Conservation (phyloP, 345 rosid species). For the Lenwebbia sp. region DNA sequence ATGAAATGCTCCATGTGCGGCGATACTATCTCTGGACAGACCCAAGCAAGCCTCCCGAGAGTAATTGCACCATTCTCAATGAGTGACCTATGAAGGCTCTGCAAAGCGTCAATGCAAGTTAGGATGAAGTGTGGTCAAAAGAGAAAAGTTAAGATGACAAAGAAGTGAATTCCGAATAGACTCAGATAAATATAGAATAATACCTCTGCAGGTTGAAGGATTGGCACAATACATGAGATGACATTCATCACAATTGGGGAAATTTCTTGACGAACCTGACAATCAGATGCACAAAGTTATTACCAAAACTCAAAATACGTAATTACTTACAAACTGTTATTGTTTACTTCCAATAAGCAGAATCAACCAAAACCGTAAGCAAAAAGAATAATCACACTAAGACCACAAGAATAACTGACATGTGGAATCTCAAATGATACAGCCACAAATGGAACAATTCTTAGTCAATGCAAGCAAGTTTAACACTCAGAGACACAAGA, state of each 20-base stretch:
- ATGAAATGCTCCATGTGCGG: slow-evolving; percentile 99
- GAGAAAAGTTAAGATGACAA: not conserved
- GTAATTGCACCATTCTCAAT: slow-evolving; percentile 96
- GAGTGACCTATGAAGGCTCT: slow-evolving; percentile 82
- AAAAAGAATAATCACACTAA: not conserved
- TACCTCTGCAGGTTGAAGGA: slow-evolving; percentile 83
- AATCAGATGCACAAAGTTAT: not conserved
- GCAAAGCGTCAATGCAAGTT: slow-evolving; percentile 10
- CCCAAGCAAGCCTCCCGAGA: slow-evolving; percentile 97
- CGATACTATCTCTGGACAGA: slow-evolving; percentile 91
- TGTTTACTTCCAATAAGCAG: not conserved
- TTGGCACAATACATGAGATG: slow-evolving; percentile 54
- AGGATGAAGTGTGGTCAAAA: not conserved
- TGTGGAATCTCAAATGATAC: not conserved
- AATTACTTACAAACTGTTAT: not conserved
- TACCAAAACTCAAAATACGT: not conserved
- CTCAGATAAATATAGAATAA: not conserved
- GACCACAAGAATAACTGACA: not conserved
- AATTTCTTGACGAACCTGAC: slow-evolving; percentile 88
- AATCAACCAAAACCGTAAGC: not conserved
- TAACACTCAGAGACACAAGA: not conserved
- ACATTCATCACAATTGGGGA: slow-evolving; percentile 75
- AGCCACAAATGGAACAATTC: not conserved
- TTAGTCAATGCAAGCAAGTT: not conserved
- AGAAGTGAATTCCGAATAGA: not conserved